phyloP scores from a whole-genome alignment of 345 rosid genomes.

The Euphorbia tirucalli region DNA sequence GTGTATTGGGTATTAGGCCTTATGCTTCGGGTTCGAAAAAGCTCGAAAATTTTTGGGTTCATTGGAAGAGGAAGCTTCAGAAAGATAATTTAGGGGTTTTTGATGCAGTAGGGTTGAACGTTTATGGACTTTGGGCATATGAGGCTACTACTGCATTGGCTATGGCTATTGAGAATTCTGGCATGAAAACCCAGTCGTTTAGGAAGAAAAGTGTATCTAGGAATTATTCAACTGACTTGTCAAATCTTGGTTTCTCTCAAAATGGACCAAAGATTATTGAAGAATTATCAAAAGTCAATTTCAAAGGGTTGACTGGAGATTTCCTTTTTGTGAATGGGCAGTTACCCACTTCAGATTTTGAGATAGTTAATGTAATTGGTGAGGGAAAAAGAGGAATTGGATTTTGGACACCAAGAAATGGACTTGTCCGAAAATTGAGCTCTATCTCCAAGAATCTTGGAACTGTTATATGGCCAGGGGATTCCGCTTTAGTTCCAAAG shows the following conservation, averaged over 20 bases:
- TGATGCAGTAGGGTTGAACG: constrained; percentile 15
- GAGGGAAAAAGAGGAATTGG: constrained; percentile 5
- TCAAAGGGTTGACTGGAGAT: too few relatives aligned
- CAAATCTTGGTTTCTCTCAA: constrained; percentile 17
- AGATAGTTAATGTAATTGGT: constrained; percentile 41
- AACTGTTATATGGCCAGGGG: too few relatives aligned
- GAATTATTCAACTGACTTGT: constrained; percentile 5
- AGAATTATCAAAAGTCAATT: too few relatives aligned
- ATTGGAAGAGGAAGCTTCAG: constrained; percentile 32
- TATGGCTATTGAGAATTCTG: constrained; percentile 32
- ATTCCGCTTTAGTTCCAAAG: too few relatives aligned
- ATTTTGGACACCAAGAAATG: too few relatives aligned
- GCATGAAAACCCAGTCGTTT: neutral
- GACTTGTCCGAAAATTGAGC: too few relatives aligned
- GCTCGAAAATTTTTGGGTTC: constrained; percentile 16
- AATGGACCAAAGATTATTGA: constrained; percentile 30
- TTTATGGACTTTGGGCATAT: constrained; percentile 39
- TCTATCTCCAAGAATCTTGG: too few relatives aligned
- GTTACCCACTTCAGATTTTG: constrained; percentile 23
- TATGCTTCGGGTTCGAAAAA: constrained; percentile 20
- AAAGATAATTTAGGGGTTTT: too few relatives aligned
- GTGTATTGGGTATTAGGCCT: constrained; percentile 34
- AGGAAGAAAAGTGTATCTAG: too few relatives aligned
- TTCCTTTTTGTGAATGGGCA: constrained; percentile 35
- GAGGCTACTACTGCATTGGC: constrained; percentile 45